These are phyloP conservation scores for Fusarium pseudoanthophilum DNA, from an alignment of 2,329 filamentous ascomycete species.

Conservation along the genomic window DNA sequence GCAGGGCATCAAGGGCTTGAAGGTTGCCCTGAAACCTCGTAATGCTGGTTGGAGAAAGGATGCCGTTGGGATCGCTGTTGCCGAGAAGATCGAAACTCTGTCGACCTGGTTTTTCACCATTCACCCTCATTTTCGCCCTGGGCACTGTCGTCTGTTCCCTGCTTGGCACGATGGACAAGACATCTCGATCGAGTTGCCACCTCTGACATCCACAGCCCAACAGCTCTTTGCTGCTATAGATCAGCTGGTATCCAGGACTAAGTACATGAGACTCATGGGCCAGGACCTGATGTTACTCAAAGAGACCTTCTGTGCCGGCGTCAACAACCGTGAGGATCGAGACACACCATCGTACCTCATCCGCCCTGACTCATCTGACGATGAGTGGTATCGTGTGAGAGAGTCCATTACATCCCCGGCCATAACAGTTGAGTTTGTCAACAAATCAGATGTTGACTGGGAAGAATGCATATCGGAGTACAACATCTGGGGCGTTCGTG, in stretches of 20 bases:
- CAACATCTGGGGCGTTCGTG: constrained; percentile 40
- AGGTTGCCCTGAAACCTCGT: not conserved
- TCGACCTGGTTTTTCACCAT: not conserved
- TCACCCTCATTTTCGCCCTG: not conserved
- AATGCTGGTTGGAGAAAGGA: not conserved
- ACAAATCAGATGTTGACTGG: constrained; percentile 30
- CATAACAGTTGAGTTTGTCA: constrained; percentile 15
- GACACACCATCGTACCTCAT: constrained; percentile 31
- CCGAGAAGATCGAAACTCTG: not conserved
- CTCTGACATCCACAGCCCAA: not conserved
- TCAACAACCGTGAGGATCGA: not conserved
- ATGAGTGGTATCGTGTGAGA: constrained; percentile 42
- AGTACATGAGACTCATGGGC: not conserved
- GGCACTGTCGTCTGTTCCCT: constrained; percentile 15
- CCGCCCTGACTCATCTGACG: constrained; percentile 16
- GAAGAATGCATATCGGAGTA: constrained; percentile 9
- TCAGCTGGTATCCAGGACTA: not conserved
- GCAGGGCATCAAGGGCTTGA: not conserved
- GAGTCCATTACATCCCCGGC: constrained; percentile 27
- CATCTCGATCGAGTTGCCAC: constrained; percentile 11
- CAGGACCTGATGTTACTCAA: constrained; percentile 28
- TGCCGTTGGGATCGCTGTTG: not conserved
- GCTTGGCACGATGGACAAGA: not conserved
- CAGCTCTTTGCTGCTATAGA: not conserved
- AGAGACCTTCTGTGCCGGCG: not conserved